Evolutionary conservation across 805 yeast genomes (phyloP).

Genomic region (Saccharomycopsis fibuligera): DNA sequence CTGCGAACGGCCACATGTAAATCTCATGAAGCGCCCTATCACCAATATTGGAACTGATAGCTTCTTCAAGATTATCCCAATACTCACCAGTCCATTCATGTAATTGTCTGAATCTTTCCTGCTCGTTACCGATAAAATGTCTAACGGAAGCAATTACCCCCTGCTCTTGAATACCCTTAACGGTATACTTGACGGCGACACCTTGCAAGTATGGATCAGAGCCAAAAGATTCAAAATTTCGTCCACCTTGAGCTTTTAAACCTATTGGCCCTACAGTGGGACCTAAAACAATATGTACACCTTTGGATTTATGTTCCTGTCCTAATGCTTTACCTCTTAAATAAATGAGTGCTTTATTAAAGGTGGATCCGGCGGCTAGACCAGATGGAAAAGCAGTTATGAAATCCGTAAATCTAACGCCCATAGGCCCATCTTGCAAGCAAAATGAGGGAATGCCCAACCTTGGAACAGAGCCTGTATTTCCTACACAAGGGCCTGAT

Average conservation of each 20-base stretch:
- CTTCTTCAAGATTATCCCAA: constrained; percentile 21
- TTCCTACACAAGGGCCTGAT: constrained; percentile 55
- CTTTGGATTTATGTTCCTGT: constrained; percentile 46
- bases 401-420: constrained; percentile 51
- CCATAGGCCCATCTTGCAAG: constrained; percentile 58
- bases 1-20: constrained; percentile 63
- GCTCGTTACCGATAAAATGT: constrained; percentile 56
- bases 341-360: constrained; percentile 45
- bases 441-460: constrained; percentile 50
- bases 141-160: constrained; percentile 53
- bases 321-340: constrained; percentile 54
- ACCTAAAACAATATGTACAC: constrained; percentile 49
- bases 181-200: constrained; percentile 43
- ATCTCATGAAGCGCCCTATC: constrained; percentile 58
- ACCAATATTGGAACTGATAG: constrained; percentile 49
- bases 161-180: constrained; percentile 50
- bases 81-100: constrained; percentile 24
- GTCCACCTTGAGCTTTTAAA: constrained; percentile 54
- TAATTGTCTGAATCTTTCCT: constrained; percentile 49
- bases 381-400: constrained; percentile 55
- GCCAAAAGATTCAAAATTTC: constrained; percentile 61
- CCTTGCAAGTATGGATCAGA: constrained; percentile 59
- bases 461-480: constrained; percentile 52
- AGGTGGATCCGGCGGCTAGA: constrained; percentile 51
- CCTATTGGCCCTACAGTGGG: constrained; percentile 60